Base-by-base conservation (phyloP, 345 rosid species). In the Nasturtium officinale region DNA sequence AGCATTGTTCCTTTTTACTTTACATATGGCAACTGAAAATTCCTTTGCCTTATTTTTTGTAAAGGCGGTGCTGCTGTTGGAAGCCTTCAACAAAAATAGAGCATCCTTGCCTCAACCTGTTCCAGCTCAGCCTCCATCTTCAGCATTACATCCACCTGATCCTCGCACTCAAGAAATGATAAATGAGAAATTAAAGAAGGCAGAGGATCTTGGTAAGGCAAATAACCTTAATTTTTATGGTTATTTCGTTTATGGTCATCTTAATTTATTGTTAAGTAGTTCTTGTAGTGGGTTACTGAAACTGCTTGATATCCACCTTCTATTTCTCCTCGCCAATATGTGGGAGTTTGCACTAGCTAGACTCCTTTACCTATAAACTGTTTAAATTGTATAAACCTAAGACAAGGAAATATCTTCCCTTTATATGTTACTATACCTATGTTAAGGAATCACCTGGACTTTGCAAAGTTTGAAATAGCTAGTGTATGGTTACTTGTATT, bases 81-180 rank as follows among this genome's bases (percentile, higher is more conserved):
- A 92, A 76, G 98, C 98, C 77, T 96, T 96, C 82, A 96, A 92
- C 66, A 96, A 92, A 83, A 98, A 96, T 79, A 87, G 99, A 69
- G 96, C 98, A 43, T 84, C 96, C 51, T 89, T 96, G 78, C 99
- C 96, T 29, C 97, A 90, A 75, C 96, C 99, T 5, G 66, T 81
- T 25, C 96, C 89, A 69, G 86, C 85, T 62, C 91, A 87, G 67
- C 91, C 85, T 10, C 81, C 96, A 35, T 63, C 87, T 80, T 86
- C 94, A 68, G 80, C 94, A 33, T 71, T 91, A 79, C 83, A 85
- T 78, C 78, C 89, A 20, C 96, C 91, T 1, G 99, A 96, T 87
- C 82, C 97, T 69, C 97, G 85, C 37, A 92, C 91, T 5, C 98
- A 96, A 73, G 99, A 92, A 78, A 90, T 96, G 99, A 96, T 96